phyloP scores from a whole-genome alignment of 768 basidiomycete genomes.

The Hemileccinum impolitum region DNA sequence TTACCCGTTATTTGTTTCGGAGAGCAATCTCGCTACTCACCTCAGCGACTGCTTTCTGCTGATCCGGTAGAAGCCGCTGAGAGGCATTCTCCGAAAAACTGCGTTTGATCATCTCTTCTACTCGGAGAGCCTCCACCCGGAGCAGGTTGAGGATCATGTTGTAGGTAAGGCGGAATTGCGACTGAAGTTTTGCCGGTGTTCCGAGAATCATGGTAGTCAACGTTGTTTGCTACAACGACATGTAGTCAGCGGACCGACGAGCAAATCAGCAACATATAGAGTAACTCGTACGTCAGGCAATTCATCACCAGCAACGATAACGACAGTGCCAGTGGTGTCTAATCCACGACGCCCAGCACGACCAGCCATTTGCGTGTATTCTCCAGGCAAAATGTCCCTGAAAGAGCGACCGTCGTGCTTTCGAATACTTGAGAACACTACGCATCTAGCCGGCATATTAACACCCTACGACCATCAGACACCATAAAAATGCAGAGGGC shows the following conservation, averaged over 20 bases:
- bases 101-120: conserved; percentile 99
- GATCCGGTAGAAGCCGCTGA: conserved; percentile 87
- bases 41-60: conserved; percentile 84
- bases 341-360: conserved; percentile 95
- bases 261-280: neutral
- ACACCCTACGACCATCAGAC: conserved; percentile 65
- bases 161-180: conserved; percentile 96
- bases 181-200: conserved; percentile 85
- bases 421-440: conserved; percentile 91
- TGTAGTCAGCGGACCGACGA: neutral
- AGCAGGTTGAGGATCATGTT: conserved; percentile 99
- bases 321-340: conserved; percentile 92
- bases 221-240: conserved; percentile 53
- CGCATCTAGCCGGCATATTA: conserved; percentile 98
- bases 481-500: neutral
- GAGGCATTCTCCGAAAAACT: conserved; percentile 98
- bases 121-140: conserved; percentile 90
- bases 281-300: conserved; percentile 70
- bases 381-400: conserved; percentile 85
- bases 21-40: conserved; percentile 39
- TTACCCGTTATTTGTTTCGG: conserved; percentile 6
- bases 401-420: conserved; percentile 96
- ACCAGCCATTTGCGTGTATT: conserved; percentile 99
- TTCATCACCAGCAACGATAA: conserved; percentile 80
- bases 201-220: conserved; percentile 92